These are phyloP conservation scores for Ascosphaera aggregata DNA, from an alignment of 2,329 filamentous ascomycete genomes.

Conservation along the genomic window DNA sequence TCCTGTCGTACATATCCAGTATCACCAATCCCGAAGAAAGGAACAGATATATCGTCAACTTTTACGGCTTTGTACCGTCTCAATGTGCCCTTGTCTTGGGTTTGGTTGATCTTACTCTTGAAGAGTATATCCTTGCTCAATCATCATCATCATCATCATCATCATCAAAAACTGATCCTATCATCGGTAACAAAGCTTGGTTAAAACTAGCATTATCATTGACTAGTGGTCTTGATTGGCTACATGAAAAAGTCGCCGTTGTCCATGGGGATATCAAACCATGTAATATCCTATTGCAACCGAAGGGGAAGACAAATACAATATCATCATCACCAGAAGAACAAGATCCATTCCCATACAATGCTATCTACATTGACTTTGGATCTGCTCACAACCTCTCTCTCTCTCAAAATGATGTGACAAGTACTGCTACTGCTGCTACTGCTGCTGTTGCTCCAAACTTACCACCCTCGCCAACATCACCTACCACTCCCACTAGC, in stretches of 20 bases:
- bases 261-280: slow-evolving; percentile 27
- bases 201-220: slow-evolving; percentile 17
- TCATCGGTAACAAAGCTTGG: slow-evolving; percentile 19
- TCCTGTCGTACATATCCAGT: slow-evolving; percentile 17
- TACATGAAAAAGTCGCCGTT: slow-evolving; percentile 18
- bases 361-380: slow-evolving; percentile 22
- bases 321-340: not conserved
- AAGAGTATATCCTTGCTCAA: slow-evolving; percentile 16
- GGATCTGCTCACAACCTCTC: slow-evolving; percentile 16
- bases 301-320: slow-evolving; percentile 5
- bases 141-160: slow-evolving; percentile 16
- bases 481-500: too few relatives aligned
- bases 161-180: slow-evolving; percentile 24
- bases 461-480: too few relatives aligned
- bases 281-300: slow-evolving; percentile 19
- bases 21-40: slow-evolving; percentile 10
- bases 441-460: too few relatives aligned
- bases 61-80: slow-evolving; percentile 19
- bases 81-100: slow-evolving; percentile 20
- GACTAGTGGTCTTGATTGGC: slow-evolving; percentile 19
- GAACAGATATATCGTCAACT: slow-evolving; percentile 17
- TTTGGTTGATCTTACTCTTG: slow-evolving; percentile 20
- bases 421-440: too few relatives aligned
- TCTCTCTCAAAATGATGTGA: slow-evolving; percentile 2
- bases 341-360: slow-evolving; percentile 12